A percentile compares a stretch with the other conserved stretches of the same genome.
Conservation (phyloP, 768 basidiomycete genomes). For the Kwoniella sp. region DNA sequence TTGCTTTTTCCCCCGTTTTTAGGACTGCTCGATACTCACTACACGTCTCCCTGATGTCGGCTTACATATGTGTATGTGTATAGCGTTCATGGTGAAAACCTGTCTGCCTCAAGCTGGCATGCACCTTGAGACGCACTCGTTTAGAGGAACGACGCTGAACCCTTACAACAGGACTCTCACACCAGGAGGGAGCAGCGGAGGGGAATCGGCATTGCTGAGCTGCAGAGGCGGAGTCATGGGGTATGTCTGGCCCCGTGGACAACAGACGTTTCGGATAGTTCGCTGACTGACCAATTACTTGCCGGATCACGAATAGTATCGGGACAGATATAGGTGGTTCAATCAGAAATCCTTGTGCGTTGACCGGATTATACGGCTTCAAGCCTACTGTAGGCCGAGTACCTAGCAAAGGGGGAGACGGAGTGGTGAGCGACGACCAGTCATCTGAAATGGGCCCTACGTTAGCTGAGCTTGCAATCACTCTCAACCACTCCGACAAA, state of each 20-base stretch:
- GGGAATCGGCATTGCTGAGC: conserved; percentile 43
- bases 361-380: conserved; percentile 19
- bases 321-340: conserved; percentile 39
- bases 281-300: no score
- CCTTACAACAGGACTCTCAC: conserved; percentile 40
- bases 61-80: no score
- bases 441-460: no score
- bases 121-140: conserved; percentile 43
- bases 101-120: conserved; percentile 42
- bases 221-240: conserved; percentile 2
- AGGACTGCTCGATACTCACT: no score
- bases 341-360: conserved; percentile 25
- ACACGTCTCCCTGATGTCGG: no score
- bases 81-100: conserved; percentile 43
- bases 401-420: conserved; percentile 13
- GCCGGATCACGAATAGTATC: no score
- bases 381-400: conserved; percentile 31
- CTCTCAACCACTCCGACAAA: no score
- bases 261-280: no score
- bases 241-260: no score
- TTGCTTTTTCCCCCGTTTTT: background rate
- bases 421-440: background rate
- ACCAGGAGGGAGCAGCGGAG: conserved; percentile 43
- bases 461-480: no score
- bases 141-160: conserved; percentile 37